Percentiles rank a stretch among this genome's conserved stretches.
phyloP scores from a whole-genome alignment of 805 yeast species.

The Groenewaldozyma tartarivorans region DNA sequence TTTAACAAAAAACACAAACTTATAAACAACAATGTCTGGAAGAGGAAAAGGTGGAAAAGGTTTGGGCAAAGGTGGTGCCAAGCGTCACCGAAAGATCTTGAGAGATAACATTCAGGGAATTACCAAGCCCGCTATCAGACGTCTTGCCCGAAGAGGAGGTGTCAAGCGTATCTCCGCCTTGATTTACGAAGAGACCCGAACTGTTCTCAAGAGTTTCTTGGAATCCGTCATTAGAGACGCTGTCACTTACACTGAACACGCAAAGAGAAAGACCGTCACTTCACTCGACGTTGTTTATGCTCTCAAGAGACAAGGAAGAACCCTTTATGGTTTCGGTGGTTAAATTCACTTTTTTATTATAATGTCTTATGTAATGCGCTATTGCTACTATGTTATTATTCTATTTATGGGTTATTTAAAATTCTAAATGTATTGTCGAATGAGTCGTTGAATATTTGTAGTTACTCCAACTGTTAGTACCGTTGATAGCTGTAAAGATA shows the following conservation, averaged over 20 bases:
- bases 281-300: conserved; percentile 98
- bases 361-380: conserved; percentile 2
- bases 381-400: neutral
- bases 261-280: conserved; percentile 99
- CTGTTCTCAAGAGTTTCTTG: conserved; percentile 88
- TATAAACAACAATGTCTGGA: conserved; percentile 46
- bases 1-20: neutral
- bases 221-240: conserved; percentile 98
- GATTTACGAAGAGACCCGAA: conserved; percentile 97
- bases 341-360: conserved; percentile 31
- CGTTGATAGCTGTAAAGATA: too few relatives aligned
- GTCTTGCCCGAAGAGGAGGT: conserved; percentile 99
- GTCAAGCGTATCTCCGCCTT: conserved; percentile 98
- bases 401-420: too few relatives aligned
- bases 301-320: conserved; percentile 99
- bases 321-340: conserved; percentile 99
- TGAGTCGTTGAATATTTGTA: too few relatives aligned
- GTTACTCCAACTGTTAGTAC: too few relatives aligned
- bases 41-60: conserved; percentile 99
- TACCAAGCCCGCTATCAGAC: conserved; percentile 98
- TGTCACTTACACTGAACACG: conserved; percentile 98
- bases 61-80: conserved; percentile 99
- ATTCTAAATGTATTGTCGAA: too few relatives aligned
- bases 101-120: conserved; percentile 99
- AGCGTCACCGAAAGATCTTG: conserved; percentile 98